These are phyloP conservation scores for Chlamydomonas applanata DNA, from an alignment of 139 green algal genomes.

Conservation along the genomic window DNA sequence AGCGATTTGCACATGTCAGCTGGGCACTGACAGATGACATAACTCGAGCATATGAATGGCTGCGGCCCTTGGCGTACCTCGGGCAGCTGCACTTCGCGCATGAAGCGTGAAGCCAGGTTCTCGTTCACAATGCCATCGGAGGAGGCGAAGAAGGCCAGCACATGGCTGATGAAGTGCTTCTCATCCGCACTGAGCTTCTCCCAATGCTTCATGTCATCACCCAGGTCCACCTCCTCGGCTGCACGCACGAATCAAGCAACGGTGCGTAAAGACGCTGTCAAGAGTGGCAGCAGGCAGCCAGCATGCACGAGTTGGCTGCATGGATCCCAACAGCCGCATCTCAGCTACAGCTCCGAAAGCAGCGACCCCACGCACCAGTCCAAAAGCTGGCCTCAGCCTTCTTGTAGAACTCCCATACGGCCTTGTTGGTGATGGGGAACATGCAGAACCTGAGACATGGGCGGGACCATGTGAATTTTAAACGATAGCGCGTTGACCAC, in stretches of 20 bases:
- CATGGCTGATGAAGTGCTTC: conserved; percentile 93
- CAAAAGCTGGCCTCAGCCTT: conserved; percentile 95
- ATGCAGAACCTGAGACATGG: conserved; percentile 68
- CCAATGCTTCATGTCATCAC: conserved; percentile 90
- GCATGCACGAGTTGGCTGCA: neutral
- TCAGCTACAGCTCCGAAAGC: neutral
- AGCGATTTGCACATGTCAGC: neutral
- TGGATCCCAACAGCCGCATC: too few relatives aligned
- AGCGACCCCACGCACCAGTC: conserved; percentile 70
- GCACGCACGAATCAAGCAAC: conserved; percentile 14
- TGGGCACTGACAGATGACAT: neutral
- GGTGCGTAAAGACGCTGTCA: neutral
- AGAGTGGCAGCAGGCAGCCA: neutral
- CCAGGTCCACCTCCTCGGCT: conserved; percentile 97
- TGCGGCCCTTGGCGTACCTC: conserved; percentile 13
- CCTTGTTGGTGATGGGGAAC: conserved; percentile 83
- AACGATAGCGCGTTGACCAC: too few relatives aligned
- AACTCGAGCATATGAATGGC: too few relatives aligned
- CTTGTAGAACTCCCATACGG: conserved; percentile 97
- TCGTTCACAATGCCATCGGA: conserved; percentile 96
- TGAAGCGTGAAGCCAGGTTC: conserved; percentile 93
- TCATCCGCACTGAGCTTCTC: conserved; percentile 86
- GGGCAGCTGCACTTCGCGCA: conserved; percentile 89
- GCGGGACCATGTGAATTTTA: too few relatives aligned
- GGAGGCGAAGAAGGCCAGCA: conserved; percentile 98